Conservation (phyloP, 2,329 filamentous ascomycete genomes). For the Paecilomyces niveus region DNA sequence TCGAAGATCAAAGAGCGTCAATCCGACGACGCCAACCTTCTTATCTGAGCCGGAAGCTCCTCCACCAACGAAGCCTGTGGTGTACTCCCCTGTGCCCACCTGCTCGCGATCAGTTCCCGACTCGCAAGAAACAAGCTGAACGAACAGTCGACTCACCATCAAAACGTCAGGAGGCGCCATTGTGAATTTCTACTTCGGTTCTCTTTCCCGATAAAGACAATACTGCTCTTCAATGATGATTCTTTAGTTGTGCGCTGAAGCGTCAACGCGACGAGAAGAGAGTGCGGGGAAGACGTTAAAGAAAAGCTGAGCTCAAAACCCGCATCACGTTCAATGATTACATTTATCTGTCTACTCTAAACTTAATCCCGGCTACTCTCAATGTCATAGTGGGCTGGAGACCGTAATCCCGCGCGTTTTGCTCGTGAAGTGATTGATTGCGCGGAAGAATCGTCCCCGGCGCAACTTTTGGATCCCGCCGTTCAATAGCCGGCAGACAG, state of each 20-base stretch:
- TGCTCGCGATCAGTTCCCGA: slow-evolving; percentile 18
- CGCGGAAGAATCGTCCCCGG: background rate
- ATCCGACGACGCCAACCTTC: slow-evolving; percentile 87
- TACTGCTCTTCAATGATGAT: background rate
- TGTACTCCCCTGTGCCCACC: slow-evolving; percentile 94
- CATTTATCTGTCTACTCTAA: background rate
- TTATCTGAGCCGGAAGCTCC: slow-evolving; percentile 84
- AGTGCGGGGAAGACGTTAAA: background rate
- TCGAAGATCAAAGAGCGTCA: slow-evolving; percentile 83
- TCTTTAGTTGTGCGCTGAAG: background rate
- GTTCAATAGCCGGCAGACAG: slow-evolving; percentile 20
- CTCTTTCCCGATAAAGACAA: background rate
- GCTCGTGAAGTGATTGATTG: background rate
- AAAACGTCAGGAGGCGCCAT: slow-evolving; percentile 61
- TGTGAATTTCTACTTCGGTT: slow-evolving; percentile 5
- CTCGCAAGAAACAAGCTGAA: slow-evolving; percentile 6
- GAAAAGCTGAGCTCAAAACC: background rate
- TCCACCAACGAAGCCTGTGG: slow-evolving; percentile 83
- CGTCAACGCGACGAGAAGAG: background rate
- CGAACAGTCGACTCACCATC: slow-evolving; percentile 47
- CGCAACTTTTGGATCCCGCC: background rate
- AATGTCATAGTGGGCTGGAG: background rate
- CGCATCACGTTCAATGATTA: background rate
- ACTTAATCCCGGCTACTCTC: background rate
- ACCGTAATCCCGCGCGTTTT: background rate